Conservation (phyloP, 2,329 filamentous ascomycete genomes). For the Alternaria sp. region DNA sequence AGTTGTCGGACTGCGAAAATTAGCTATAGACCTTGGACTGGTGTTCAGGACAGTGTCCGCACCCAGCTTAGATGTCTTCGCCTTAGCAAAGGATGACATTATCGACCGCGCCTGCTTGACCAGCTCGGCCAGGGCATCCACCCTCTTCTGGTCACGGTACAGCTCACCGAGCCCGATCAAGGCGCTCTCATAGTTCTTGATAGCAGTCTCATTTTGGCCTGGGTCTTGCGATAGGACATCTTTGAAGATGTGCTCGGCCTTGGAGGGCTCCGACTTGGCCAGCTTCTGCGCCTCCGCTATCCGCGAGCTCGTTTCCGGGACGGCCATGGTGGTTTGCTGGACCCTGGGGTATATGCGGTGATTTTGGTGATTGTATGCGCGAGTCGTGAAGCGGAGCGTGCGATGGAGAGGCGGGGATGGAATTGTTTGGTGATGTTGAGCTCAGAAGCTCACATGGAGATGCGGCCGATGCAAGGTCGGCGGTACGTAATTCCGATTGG, state of each 20-base stretch:
- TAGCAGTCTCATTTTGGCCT: conserved; percentile 82
- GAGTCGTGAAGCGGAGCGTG: conserved; percentile 8
- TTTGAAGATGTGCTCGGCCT: conserved; percentile 88
- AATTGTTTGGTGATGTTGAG: conserved; percentile 24
- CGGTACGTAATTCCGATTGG: conserved; percentile 19
- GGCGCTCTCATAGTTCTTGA: conserved; percentile 90
- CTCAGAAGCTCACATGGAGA: conserved; percentile 26
- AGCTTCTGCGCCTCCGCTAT: conserved; percentile 90
- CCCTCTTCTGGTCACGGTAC: conserved; percentile 86
- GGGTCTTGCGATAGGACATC: conserved; percentile 87
- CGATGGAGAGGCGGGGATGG: conserved; percentile 17
- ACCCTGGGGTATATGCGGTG: not conserved
- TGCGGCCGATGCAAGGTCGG: conserved; percentile 20
- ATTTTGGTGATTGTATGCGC: conserved; percentile 6
- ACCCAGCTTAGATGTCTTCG: conserved; percentile 98
- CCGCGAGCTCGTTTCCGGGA: conserved; percentile 65
- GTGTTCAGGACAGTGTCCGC: conserved; percentile 49
- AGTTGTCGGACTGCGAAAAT: conserved; percentile 81
- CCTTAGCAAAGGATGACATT: conserved; percentile 96
- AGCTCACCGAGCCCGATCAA: conserved; percentile 89
- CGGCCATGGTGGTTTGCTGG: conserved; percentile 41
- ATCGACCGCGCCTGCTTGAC: conserved; percentile 90
- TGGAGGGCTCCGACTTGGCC: conserved; percentile 78
- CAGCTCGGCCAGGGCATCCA: conserved; percentile 84
- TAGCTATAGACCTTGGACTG: conserved; percentile 2